phyloP scores from a whole-genome alignment of 805 yeast species.

The Wickerhamomyces ciferrii region DNA sequence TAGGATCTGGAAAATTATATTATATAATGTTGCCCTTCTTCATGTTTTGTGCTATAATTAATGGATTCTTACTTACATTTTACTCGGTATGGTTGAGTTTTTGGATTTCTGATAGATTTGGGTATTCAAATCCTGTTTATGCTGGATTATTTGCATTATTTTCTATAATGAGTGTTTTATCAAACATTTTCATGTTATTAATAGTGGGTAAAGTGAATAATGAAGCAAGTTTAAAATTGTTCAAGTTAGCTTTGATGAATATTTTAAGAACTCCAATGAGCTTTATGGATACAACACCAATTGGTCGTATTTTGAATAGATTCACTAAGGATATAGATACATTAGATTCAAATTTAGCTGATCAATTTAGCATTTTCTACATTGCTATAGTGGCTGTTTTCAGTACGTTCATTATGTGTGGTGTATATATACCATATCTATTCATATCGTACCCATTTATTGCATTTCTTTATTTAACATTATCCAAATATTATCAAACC shows the following conservation, averaged over 20 bases:
- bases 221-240: conserved; percentile 49
- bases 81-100: conserved; percentile 73
- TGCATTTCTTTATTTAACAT: conserved; percentile 32
- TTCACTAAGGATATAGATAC: conserved; percentile 84
- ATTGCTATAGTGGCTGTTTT: conserved; percentile 45
- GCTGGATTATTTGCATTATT: conserved; percentile 62
- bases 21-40: conserved; percentile 23
- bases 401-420: conserved; percentile 61
- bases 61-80: conserved; percentile 48
- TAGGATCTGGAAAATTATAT: conserved; percentile 41
- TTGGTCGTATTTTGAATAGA: conserved; percentile 79
- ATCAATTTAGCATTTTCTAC: conserved; percentile 57
- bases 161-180: conserved; percentile 40
- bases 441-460: conserved; percentile 61
- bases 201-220: conserved; percentile 48
- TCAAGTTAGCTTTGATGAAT: conserved; percentile 47
- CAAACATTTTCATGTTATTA: conserved; percentile 47
- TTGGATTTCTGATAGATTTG: conserved; percentile 60
- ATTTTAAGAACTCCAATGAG: conserved; percentile 74
- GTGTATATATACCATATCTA: conserved; percentile 72
- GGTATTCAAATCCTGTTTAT: conserved; percentile 41
- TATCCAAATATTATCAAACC: conserved; percentile 57
- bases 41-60: conserved; percentile 18
- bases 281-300: conserved; percentile 79
- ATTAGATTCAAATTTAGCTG: conserved; percentile 71